These are phyloP conservation scores for Thermothelomyces thermophilus DNA, from an alignment of 2,329 filamentous ascomycete species.

Conservation along the genomic window DNA sequence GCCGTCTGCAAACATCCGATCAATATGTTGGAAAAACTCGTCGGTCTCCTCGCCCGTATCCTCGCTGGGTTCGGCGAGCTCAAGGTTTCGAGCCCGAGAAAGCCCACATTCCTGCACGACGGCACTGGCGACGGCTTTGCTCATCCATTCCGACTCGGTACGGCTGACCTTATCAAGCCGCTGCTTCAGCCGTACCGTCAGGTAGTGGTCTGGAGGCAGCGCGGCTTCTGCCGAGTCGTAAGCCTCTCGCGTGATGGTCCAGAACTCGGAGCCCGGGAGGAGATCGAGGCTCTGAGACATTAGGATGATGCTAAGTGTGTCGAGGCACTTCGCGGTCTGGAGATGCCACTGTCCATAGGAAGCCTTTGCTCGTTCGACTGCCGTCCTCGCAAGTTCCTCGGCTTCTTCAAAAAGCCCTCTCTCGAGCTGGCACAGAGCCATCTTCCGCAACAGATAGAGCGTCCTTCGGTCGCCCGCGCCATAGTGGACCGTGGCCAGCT, in stretches of 20 bases:
- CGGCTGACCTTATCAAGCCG: too few species aligned
- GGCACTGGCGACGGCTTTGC: too few species aligned
- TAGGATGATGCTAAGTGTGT: neutral
- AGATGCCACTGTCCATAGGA: conserved; percentile 4
- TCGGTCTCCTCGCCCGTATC: too few species aligned
- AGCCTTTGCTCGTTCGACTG: neutral
- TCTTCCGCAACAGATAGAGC: neutral
- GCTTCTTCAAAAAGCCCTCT: conserved; percentile 1
- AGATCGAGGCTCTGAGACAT: neutral
- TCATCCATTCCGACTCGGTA: too few species aligned
- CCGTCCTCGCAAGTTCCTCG: neutral
- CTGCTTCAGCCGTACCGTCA: neutral
- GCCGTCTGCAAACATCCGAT: too few species aligned
- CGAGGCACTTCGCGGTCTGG: neutral
- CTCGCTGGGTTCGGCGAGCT: too few species aligned
- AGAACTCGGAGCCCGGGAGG: neutral
- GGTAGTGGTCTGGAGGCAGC: neutral
- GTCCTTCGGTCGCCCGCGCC: neutral
- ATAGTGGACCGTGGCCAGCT: neutral
- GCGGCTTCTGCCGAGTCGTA: neutral
- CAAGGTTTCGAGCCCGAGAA: too few species aligned
- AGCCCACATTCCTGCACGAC: too few species aligned
- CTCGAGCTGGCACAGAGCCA: neutral
- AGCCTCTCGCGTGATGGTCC: neutral
- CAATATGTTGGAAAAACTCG: too few species aligned